Evolutionary conservation across 2,329 filamentous ascomycete species (phyloP), one percentile per base, ranked within the genome.

Genomic region (Sporothrix curviconia): DNA sequence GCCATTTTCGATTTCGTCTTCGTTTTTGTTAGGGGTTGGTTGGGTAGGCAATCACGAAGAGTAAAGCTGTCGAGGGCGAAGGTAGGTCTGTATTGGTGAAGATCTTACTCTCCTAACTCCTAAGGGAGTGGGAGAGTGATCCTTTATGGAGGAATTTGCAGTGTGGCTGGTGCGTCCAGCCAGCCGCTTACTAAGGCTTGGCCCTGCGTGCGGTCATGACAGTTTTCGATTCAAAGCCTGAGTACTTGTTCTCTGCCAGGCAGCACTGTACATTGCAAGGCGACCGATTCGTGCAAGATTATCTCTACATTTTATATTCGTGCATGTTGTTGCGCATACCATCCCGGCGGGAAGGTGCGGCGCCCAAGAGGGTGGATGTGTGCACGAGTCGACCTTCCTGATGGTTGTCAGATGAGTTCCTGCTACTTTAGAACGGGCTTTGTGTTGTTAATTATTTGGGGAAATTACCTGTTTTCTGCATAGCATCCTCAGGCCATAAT

Each of bases 211-310:
- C n/a, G n/a, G n/a, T n/a, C n/a, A n/a, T n/a, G n/a, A n/a, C n/a
- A n/a, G n/a, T n/a, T 43, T 44, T 44, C 42, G 42, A 44, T 44
- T 44, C 42, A 44, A 44, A 44, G 42, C 42, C 42, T 44, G 42
- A 25, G 42, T 44, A n/a, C 19, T 44, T 44, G 42, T 44, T 25
- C 42, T 44, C 42, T 44, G 42, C 42, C 42, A 44, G 42, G 42
- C 9, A 25, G 42, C 42, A 44, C 19, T 44, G 42, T 44, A 28
- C 19, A 44, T 44, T 44, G 42, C 22, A 44, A 44, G 42, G 42
- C 22, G 42, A 44, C 19, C 42, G 42, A 44, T 28, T 44, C 42
- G 22, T 44, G 42, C 22, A 25, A 28, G 42, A 44, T 44, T 28
- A 44, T 44, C 42, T 44, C 42, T 44, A 28, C 42, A 44, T 44